Evolutionary conservation across 129 eudicot species (phyloP).

Genomic region (Gnaphalium uliginosum): DNA sequence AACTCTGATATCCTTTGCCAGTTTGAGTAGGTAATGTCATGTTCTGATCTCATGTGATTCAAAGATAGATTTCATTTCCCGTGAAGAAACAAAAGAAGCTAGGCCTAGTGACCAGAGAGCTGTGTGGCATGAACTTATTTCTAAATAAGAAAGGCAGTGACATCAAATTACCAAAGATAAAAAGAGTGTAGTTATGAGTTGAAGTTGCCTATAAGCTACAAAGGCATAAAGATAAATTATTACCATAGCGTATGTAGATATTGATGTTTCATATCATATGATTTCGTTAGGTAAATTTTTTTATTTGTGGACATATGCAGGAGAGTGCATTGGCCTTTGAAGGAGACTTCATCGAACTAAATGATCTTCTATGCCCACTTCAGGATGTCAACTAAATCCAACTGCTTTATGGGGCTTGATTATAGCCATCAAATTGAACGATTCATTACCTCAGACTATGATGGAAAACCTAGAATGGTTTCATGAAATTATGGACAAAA

Average conservation of each 20-base stretch:
- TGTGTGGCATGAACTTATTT: not conserved
- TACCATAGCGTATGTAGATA: too few relatives aligned
- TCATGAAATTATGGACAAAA: constrained; percentile 4
- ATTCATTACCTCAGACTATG: constrained; percentile 18
- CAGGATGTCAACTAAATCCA: constrained; percentile 33
- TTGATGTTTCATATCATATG: too few relatives aligned
- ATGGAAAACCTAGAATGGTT: constrained; percentile 26
- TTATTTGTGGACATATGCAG: constrained; percentile 28
- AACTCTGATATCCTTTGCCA: not conserved
- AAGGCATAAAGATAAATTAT: too few relatives aligned
- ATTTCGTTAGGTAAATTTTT: not conserved
- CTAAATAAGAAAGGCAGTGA: too few relatives aligned
- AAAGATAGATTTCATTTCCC: too few relatives aligned
- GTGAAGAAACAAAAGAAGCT: not conserved
- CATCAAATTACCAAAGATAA: too few relatives aligned
- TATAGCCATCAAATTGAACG: constrained; percentile 24
- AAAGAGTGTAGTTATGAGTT: too few relatives aligned
- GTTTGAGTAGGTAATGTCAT: not conserved
- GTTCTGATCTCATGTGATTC: too few relatives aligned
- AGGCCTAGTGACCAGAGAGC: not conserved
- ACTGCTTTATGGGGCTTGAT: constrained; percentile 9
- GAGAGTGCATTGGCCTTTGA: constrained; percentile 39
- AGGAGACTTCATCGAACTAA: constrained; percentile 54
- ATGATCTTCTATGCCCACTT: constrained; percentile 55
- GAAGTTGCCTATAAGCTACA: too few relatives aligned